These are phyloP conservation scores for Misopates orontium DNA, from an alignment of 257 asterid species.

Conservation along the genomic window DNA sequence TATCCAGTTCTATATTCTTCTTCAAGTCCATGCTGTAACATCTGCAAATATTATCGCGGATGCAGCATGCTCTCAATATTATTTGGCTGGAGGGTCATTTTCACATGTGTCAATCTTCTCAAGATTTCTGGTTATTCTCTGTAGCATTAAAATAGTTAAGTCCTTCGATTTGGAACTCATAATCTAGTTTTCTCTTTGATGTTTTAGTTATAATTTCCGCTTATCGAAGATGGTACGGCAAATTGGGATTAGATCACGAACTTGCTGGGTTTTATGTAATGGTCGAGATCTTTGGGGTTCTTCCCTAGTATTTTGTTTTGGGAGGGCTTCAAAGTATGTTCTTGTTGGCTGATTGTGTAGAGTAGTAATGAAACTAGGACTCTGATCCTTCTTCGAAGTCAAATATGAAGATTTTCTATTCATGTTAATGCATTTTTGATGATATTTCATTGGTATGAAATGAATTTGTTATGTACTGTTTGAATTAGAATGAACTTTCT, in stretches of 20 bases:
- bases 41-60: constrained; percentile 34
- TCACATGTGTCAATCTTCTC: no score
- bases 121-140: not conserved
- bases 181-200: constrained; percentile 9
- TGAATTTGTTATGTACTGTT: not conserved
- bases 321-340: constrained; percentile 26
- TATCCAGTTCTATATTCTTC: constrained; percentile 11
- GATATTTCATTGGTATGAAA: no score
- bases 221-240: not conserved
- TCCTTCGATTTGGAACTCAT: not conserved
- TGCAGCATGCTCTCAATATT: constrained; percentile 25
- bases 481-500: not conserved
- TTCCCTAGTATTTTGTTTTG: constrained; percentile 35
- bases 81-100: constrained; percentile 11
- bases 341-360: constrained; percentile 19
- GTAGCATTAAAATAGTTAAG: not conserved
- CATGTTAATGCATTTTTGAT: not conserved
- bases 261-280: not conserved
- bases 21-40: constrained; percentile 3
- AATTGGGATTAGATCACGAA: constrained; percentile 6
- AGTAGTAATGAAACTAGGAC: constrained; percentile 3
- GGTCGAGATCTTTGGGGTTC: constrained; percentile 2
- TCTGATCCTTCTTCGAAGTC: not conserved
- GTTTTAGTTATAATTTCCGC: constrained; percentile 4
- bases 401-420: not conserved